phyloP scores from a whole-genome alignment of 768 basidiomycete genomes.

The Suillus americanus region DNA sequence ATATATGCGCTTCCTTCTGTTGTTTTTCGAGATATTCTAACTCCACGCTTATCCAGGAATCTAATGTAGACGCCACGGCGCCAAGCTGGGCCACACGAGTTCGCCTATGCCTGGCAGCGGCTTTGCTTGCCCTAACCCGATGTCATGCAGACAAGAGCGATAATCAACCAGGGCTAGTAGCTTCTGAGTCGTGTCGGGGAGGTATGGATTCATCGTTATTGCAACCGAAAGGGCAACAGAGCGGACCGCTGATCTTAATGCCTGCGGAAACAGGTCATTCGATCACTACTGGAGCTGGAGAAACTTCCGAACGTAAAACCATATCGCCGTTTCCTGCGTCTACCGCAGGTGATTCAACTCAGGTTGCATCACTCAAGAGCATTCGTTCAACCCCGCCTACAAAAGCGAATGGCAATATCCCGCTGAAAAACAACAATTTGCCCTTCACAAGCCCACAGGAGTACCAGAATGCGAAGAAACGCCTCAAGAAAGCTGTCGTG shows the following conservation, averaged over 20 bases:
- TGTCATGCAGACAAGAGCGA: background rate
- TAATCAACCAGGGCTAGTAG: constrained; percentile 1
- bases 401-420: background rate
- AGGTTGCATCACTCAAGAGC: background rate
- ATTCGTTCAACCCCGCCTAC: background rate
- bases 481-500: constrained; percentile 76
- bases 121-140: constrained; percentile 9
- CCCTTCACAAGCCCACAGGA: constrained; percentile 58
- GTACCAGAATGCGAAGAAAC: constrained; percentile 82
- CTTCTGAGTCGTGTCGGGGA: constrained; percentile 15
- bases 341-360: background rate
- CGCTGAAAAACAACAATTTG: background rate
- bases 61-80: background rate
- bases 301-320: background rate
- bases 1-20: background rate
- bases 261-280: background rate
- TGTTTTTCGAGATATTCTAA: background rate
- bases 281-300: background rate
- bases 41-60: background rate
- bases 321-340: background rate
- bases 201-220: constrained; percentile 6
- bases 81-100: constrained; percentile 16
- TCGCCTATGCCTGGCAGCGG: constrained; percentile 6
- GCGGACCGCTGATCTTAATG: constrained; percentile 4
- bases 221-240: background rate